Evolutionary conservation across 208 protist genomes (phyloP).

Genomic region (Porcisia deanei): DNA sequence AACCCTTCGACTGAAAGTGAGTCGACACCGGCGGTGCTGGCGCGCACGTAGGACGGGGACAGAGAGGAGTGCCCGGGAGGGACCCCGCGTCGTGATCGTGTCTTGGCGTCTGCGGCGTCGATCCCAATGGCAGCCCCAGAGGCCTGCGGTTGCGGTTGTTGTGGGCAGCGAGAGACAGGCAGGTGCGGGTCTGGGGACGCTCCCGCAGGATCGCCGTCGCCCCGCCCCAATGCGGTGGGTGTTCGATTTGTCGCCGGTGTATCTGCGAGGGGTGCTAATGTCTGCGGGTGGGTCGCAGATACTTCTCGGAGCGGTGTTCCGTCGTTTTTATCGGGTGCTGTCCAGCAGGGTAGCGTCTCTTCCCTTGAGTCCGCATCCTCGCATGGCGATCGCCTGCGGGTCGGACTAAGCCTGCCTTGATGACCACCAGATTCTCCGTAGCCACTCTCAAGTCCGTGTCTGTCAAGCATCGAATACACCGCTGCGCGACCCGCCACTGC

Average conservation of each 20-base stretch:
- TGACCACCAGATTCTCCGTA: neutral
- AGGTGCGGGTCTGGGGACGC: slow-evolving; percentile 15
- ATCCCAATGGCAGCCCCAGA: neutral
- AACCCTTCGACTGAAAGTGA: slow-evolving; percentile 31
- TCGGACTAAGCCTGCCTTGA: neutral
- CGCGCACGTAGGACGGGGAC: slow-evolving; percentile 8
- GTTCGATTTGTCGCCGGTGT: neutral
- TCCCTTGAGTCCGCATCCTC: neutral
- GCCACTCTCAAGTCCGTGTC: neutral
- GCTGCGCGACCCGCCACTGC: neutral
- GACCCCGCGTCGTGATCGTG: neutral
- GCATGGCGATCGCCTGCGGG: neutral
- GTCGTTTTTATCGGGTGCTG: neutral
- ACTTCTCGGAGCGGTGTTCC: neutral
- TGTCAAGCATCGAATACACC: neutral
- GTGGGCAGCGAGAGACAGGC: neutral
- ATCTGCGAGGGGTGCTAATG: neutral
- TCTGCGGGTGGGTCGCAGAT: neutral
- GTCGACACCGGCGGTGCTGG: slow-evolving; percentile 21
- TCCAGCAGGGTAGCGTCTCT: neutral
- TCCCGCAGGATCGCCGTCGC: neutral
- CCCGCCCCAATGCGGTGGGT: neutral
- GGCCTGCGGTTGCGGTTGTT: neutral
- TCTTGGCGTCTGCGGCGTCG: neutral
- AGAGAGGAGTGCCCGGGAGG: neutral